These are phyloP conservation scores for Cornus controversa DNA, from an alignment of 148 eudicot genomes.

Conservation along the genomic window DNA sequence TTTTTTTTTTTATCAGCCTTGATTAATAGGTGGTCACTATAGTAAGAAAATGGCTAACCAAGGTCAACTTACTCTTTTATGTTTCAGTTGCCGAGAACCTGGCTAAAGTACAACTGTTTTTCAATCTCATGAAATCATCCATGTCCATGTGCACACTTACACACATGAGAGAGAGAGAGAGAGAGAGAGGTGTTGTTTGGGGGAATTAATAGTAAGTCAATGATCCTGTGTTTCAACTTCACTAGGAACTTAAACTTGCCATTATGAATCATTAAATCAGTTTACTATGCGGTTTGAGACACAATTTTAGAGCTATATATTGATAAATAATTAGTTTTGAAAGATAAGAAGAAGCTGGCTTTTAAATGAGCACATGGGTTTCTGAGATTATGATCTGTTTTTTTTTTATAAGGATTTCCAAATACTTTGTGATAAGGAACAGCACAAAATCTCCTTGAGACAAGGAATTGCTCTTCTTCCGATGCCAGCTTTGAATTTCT, in stretches of 20 bases:
- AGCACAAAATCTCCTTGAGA: constrained; percentile 55
- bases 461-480: constrained; percentile 56
- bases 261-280: not conserved
- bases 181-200: not conserved
- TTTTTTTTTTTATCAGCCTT: too few relatives aligned
- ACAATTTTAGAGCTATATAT: not conserved
- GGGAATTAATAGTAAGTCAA: too few relatives aligned
- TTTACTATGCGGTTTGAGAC: not conserved
- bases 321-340: not conserved
- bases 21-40: too few relatives aligned
- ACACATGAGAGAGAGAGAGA: not conserved
- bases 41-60: not conserved
- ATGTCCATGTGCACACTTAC: not conserved
- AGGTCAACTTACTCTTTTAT: constrained; percentile 1
- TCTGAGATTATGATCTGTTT: constrained; percentile 12
- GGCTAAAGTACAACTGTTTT: not conserved
- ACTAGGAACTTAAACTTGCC: not conserved
- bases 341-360: constrained; percentile 9
- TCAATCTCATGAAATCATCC: not conserved
- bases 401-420: not conserved
- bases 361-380: constrained; percentile 14
- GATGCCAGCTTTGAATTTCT: constrained; percentile 48
- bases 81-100: too few relatives aligned
- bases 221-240: too few relatives aligned
- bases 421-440: constrained; percentile 9